Percentiles rank a stretch among this genome's conserved stretches.
Conservation (phyloP, 2,329 filamentous ascomycete genomes). For the Ceratocystis papillata region DNA sequence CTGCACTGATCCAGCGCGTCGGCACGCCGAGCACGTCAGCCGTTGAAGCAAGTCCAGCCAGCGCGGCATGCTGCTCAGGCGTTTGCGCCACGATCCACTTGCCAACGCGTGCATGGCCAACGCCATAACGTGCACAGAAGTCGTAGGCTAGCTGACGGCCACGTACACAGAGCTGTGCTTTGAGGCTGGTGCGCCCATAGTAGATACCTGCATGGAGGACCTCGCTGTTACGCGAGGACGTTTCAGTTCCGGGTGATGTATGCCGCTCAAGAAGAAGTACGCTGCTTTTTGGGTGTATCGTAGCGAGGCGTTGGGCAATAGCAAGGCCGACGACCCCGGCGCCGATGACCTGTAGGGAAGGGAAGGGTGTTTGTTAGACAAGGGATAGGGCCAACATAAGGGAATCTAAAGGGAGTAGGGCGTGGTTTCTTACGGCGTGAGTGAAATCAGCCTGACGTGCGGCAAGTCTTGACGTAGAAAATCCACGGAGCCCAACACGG, state of each 20-base stretch:
- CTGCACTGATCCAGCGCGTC: conserved; percentile 53
- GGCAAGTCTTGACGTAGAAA: conserved; percentile 31
- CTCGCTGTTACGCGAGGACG: conserved; percentile 82
- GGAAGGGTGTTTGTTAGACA: background rate
- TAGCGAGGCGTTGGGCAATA: conserved; percentile 61
- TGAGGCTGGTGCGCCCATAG: conserved; percentile 66
- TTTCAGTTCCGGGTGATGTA: conserved; percentile 61
- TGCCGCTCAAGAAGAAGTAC: conserved; percentile 78
- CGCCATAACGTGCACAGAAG: conserved; percentile 55
- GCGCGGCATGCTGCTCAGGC: conserved; percentile 53
- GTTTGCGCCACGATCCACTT: conserved; percentile 96
- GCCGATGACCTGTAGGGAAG: conserved; percentile 40
- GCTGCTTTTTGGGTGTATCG: conserved; percentile 43
- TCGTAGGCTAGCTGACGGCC: conserved; percentile 70
- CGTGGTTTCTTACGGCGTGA: conserved; percentile 35
- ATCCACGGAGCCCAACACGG: conserved; percentile 25
- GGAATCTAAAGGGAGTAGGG: background rate
- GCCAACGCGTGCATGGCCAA: conserved; percentile 64
- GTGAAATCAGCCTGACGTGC: conserved; percentile 36
- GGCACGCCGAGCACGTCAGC: conserved; percentile 45
- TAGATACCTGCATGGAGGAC: conserved; percentile 95
- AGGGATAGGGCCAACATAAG: background rate
- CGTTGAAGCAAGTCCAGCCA: conserved; percentile 41
- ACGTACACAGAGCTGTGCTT: conserved; percentile 69
- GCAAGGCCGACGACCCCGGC: conserved; percentile 66